phyloP scores from a whole-genome alignment of 2,329 filamentous ascomycete genomes.

The Penicillium aurantiogriseum region DNA sequence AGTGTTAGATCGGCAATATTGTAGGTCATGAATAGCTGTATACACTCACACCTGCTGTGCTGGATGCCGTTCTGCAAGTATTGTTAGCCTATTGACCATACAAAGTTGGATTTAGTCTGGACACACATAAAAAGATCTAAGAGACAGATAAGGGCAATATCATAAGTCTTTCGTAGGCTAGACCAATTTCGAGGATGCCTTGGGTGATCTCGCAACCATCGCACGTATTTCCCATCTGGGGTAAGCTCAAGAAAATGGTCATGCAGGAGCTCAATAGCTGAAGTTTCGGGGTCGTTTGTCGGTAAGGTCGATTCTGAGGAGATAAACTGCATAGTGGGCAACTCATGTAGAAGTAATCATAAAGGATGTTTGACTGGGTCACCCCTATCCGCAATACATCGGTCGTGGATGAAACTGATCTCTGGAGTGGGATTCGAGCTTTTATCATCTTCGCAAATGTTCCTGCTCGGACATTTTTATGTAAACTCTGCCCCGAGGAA shows the following conservation, averaged over 20 bases:
- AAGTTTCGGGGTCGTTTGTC: slow-evolving; percentile 14
- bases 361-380: not conserved
- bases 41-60: slow-evolving; percentile 35
- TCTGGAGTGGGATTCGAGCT: not conserved
- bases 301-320: slow-evolving; percentile 1
- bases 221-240: slow-evolving; percentile 31
- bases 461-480: slow-evolving; percentile 1
- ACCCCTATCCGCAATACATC: not conserved
- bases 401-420: not conserved
- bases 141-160: slow-evolving; percentile 29
- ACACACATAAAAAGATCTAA: slow-evolving; percentile 37
- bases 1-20: not conserved
- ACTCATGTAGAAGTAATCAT: not conserved
- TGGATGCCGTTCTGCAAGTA: slow-evolving; percentile 32
- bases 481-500: slow-evolving; percentile 5
- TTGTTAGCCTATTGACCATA: slow-evolving; percentile 8
- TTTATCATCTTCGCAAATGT: slow-evolving; percentile 3
- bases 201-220: slow-evolving; percentile 31
- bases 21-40: not conserved
- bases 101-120: not conserved
- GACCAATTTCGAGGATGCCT: slow-evolving; percentile 37
- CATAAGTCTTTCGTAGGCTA: slow-evolving; percentile 28
- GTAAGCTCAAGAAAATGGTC: slow-evolving; percentile 31
- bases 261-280: slow-evolving; percentile 19
- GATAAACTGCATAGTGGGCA: slow-evolving; percentile 15